Conservation (phyloP, 2,329 filamentous ascomycete species). For the Kalmusia sp. region DNA sequence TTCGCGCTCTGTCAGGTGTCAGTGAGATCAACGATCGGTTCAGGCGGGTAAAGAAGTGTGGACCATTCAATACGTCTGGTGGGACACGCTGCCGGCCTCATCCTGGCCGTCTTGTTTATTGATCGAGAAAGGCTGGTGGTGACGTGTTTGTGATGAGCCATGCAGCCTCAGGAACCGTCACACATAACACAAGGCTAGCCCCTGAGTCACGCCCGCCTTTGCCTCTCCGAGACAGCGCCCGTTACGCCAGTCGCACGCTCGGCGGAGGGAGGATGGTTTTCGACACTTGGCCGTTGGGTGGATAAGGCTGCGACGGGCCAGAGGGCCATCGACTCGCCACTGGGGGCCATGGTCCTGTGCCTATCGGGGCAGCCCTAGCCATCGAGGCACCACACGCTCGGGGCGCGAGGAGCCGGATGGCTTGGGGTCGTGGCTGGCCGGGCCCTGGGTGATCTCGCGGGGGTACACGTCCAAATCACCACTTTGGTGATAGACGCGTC, state of each 20-base stretch:
- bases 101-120: too few relatives aligned
- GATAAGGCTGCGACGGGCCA: background rate
- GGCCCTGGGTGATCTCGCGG: background rate
- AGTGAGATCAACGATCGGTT: background rate
- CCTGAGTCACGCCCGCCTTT: background rate
- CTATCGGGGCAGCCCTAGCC: background rate
- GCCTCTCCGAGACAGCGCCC: background rate
- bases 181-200: background rate
- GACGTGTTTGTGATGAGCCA: background rate
- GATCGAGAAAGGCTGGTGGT: background rate
- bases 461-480: background rate
- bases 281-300: background rate
- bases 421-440: too few relatives aligned
- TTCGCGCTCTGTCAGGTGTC: background rate
- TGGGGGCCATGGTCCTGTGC: background rate
- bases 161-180: background rate
- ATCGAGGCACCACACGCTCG: background rate
- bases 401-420: slow-evolving; percentile 1
- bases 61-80: background rate
- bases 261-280: too few relatives aligned
- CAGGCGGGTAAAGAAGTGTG: background rate
- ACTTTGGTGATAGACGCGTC: background rate
- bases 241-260: too few relatives aligned
- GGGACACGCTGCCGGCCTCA: too few relatives aligned
- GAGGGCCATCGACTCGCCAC: too few relatives aligned